Conservation (phyloP, 2,329 filamentous ascomycete genomes). For the Xylaria sp. region DNA sequence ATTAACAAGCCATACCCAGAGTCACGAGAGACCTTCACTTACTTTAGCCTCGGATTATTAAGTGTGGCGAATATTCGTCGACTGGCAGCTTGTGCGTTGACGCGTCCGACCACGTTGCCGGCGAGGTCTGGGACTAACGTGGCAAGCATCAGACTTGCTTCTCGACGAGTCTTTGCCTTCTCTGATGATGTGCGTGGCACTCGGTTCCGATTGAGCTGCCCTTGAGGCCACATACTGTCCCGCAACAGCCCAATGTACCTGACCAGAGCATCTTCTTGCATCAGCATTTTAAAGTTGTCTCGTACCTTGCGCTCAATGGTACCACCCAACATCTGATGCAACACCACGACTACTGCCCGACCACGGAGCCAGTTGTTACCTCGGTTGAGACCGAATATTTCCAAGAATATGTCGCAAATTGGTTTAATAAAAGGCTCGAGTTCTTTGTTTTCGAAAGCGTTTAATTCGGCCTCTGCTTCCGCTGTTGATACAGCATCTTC, state of each 20-base stretch:
- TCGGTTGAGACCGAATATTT: conserved; percentile 92
- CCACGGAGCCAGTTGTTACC: conserved; percentile 98
- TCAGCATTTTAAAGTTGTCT: conserved; percentile 78
- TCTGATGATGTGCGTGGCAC: conserved; percentile 73
- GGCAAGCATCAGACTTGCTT: conserved; percentile 88
- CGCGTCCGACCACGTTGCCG: conserved; percentile 89
- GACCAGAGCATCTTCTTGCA: conserved; percentile 82
- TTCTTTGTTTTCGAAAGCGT: conserved; percentile 90
- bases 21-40: conserved; percentile 54
- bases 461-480: conserved; percentile 93
- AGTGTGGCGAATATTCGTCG: conserved; percentile 88
- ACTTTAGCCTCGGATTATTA: conserved; percentile 93
- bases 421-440: conserved; percentile 97
- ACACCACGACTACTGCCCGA: conserved; percentile 91
- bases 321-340: conserved; percentile 94
- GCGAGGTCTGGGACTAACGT: conserved; percentile 92
- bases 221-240: conserved; percentile 85
- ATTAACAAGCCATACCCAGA: conserved; percentile 31
- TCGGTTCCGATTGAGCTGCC: conserved; percentile 62
- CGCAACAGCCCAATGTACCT: conserved; percentile 79
- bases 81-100: conserved; percentile 91
- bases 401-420: conserved; percentile 96
- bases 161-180: conserved; percentile 82
- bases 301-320: conserved; percentile 96
- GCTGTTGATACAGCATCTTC: conserved; percentile 65